phyloP scores from a whole-genome alignment of 352 stramenopile species.

The Pythium pyrilobum region DNA sequence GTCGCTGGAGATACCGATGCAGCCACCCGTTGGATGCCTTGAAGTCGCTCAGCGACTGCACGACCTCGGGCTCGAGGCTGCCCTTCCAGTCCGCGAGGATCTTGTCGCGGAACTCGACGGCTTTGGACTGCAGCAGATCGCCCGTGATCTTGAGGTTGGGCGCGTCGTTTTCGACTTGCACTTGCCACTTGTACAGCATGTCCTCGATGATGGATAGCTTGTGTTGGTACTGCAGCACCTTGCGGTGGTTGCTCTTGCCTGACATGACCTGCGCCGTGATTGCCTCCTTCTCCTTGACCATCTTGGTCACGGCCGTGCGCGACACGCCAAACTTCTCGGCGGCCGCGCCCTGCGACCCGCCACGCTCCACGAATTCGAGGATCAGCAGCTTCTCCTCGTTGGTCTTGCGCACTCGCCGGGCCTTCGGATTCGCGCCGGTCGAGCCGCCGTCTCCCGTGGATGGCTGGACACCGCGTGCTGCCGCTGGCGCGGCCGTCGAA shows the following conservation, averaged over 20 bases:
- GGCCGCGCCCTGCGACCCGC: slow-evolving; percentile 65
- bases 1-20: slow-evolving; percentile 68
- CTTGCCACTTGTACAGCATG: slow-evolving; percentile 84
- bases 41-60: slow-evolving; percentile 78
- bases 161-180: slow-evolving; percentile 67
- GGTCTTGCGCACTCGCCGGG: slow-evolving; percentile 75
- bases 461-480: no score
- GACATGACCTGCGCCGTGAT: slow-evolving; percentile 67
- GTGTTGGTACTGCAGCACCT: slow-evolving; percentile 80
- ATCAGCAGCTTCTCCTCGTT: slow-evolving; percentile 85
- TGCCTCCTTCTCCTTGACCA: slow-evolving; percentile 78
- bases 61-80: slow-evolving; percentile 62
- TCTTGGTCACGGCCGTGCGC: slow-evolving; percentile 77
- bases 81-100: slow-evolving; percentile 65
- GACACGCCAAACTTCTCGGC: slow-evolving; percentile 80
- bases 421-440: slow-evolving; percentile 3
- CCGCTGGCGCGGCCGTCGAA: background rate
- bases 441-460: background rate
- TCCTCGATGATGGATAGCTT: slow-evolving; percentile 83
- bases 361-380: slow-evolving; percentile 72
- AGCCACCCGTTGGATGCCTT: slow-evolving; percentile 83
- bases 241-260: slow-evolving; percentile 64
- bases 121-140: slow-evolving; percentile 70
- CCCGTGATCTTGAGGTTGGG: slow-evolving; percentile 68
- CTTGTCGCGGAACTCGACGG: slow-evolving; percentile 79